Percentiles rank a stretch among this genome's conserved stretches.
Conservation (phyloP, 371 early-diverging fungal species). For the Coemansia sp. region DNA sequence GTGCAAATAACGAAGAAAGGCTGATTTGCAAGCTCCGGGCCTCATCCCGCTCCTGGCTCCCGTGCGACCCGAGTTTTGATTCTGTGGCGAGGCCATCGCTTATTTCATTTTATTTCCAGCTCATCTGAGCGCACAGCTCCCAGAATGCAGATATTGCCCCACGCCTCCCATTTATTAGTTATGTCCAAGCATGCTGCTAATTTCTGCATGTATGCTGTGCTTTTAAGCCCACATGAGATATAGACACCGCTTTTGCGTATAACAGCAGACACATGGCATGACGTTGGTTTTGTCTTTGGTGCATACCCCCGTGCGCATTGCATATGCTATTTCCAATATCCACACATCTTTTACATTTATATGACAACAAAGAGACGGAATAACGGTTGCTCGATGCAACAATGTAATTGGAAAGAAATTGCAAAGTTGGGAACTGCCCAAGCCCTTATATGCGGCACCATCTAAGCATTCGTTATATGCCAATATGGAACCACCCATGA, state of each 20-base stretch:
- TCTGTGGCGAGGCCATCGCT: neutral
- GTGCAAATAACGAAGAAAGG: neutral
- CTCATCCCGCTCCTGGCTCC: neutral
- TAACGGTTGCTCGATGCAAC: no score
- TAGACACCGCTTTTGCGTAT: neutral
- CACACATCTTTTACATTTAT: neutral
- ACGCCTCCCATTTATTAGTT: neutral
- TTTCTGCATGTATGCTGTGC: neutral
- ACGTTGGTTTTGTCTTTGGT: neutral
- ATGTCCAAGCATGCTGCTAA: neutral
- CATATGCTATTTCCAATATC: neutral
- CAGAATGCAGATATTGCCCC: neutral
- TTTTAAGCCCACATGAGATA: neutral
- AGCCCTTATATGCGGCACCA: no score
- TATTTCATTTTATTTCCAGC: neutral
- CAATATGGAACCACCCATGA: no score
- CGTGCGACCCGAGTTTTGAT: neutral
- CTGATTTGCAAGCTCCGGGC: neutral
- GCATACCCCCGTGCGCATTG: neutral
- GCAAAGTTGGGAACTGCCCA: no score
- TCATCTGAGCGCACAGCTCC: constrained; percentile 1
- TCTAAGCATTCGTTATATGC: no score
- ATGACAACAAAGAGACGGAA: neutral
- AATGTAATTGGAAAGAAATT: no score
- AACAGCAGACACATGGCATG: neutral